phyloP scores from a whole-genome alignment of 2,329 filamentous ascomycete genomes.

The Fusarium beomiforme region DNA sequence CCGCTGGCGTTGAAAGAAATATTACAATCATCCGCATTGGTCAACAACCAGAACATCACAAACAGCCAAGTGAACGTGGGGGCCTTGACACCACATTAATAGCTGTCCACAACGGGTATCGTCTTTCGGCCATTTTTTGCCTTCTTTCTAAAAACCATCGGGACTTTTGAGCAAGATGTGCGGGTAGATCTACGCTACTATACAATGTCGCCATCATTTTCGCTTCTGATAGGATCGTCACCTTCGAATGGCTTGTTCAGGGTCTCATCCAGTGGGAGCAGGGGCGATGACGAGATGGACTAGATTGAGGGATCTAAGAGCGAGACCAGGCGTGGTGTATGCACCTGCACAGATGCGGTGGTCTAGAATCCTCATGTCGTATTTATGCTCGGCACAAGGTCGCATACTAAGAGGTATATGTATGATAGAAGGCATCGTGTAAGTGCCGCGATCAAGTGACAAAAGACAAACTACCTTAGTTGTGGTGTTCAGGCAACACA shows the following conservation, averaged over 20 bases:
- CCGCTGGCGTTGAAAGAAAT: not conserved
- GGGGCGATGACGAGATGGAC: conserved; percentile 34
- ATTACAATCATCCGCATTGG: not conserved
- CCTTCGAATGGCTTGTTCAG: not conserved
- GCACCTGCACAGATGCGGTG: not conserved
- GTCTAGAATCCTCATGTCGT: not conserved
- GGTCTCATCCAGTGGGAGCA: conserved; percentile 18
- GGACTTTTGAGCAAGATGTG: conserved; percentile 3
- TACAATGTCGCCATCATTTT: conserved; percentile 21
- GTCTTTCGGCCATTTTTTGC: not conserved
- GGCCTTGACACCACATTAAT: not conserved
- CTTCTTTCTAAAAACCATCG: conserved; percentile 1
- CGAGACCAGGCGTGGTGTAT: conserved; percentile 15
- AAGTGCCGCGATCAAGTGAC: not conserved
- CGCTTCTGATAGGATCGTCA: conserved; percentile 19
- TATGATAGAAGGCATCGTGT: not conserved
- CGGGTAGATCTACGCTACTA: conserved; percentile 23
- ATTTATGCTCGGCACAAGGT: not conserved
- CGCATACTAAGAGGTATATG: not conserved
- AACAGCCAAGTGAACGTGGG: not conserved
- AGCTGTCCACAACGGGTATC: not conserved
- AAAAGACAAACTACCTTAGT: not conserved
- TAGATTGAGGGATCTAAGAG: not conserved
- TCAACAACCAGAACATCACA: not conserved
- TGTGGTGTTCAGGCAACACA: not conserved